phyloP scores from a whole-genome alignment of 1,284 basidiomycete genomes.

The Apiotrichum gamsii region DNA sequence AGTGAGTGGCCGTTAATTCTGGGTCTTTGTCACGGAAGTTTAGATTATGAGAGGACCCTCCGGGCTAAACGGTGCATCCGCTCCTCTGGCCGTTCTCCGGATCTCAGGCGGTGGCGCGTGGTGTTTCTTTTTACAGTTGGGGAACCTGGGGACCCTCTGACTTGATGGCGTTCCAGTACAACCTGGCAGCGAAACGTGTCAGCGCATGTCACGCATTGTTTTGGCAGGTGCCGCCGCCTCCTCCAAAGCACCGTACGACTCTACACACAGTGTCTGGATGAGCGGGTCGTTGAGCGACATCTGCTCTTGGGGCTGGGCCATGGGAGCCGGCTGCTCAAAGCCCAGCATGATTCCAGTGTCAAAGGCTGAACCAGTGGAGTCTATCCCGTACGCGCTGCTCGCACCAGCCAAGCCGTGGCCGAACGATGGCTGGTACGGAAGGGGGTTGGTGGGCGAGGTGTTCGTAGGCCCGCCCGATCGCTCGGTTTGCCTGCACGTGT shows the following conservation, averaged over 20 bases:
- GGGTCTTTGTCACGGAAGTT: no score
- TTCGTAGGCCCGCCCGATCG: no score
- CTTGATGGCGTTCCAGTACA: slow-evolving; percentile 20
- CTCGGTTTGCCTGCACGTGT: no score
- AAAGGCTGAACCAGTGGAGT: slow-evolving; percentile 1
- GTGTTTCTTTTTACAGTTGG: slow-evolving; percentile 9
- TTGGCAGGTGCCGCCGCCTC: no score
- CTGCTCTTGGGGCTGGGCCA: slow-evolving; percentile 1
- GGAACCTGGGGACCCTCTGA: slow-evolving; percentile 7
- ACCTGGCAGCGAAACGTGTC: slow-evolving; percentile 1
- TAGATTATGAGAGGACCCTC: no score
- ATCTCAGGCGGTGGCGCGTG: no score
- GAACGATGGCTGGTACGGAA: neutral
- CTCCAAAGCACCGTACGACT: no score
- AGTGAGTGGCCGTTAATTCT: no score
- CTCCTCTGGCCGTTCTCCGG: no score
- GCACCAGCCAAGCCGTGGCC: neutral
- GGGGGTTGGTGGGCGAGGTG: neutral
- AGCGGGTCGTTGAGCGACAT: slow-evolving; percentile 14
- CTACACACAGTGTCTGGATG: slow-evolving; percentile 17
- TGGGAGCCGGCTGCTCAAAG: slow-evolving; percentile 10
- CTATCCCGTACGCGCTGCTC: slow-evolving; percentile 5
- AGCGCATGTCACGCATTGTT: neutral
- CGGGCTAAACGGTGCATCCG: no score
- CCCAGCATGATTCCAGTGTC: slow-evolving; percentile 12